These are phyloP conservation scores for Epichloe hybrida DNA, from an alignment of 2,329 filamentous ascomycete species.

Conservation along the genomic window DNA sequence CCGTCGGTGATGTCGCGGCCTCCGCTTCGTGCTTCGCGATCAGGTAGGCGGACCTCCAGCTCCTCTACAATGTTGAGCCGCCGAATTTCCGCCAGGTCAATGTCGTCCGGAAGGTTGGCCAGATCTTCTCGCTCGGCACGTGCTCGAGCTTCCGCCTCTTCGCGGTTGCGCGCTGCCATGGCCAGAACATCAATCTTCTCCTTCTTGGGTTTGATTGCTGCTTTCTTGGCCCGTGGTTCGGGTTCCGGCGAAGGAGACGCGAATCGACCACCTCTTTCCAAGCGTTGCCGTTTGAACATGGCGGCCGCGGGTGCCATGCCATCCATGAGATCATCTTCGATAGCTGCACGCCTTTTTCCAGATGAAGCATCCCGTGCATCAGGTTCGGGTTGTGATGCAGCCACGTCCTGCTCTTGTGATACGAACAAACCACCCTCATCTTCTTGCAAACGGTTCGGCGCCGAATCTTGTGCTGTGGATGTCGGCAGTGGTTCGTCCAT, in stretches of 20 bases:
- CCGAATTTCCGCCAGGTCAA: constrained; percentile 61
- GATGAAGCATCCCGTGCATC: constrained; percentile 15
- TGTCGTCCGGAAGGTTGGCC: constrained; percentile 41
- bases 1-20: constrained; percentile 40
- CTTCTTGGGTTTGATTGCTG: constrained; percentile 29
- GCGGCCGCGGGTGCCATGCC: constrained; percentile 63
- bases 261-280: constrained; percentile 43
- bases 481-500: constrained; percentile 13
- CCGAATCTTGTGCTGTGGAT: not conserved
- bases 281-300: constrained; percentile 63
- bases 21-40: constrained; percentile 14
- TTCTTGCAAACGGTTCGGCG: constrained; percentile 6
- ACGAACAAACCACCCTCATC: constrained; percentile 41
- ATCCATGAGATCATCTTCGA: constrained; percentile 49
- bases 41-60: constrained; percentile 46
- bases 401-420: constrained; percentile 30
- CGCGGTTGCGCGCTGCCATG: constrained; percentile 43
- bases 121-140: constrained; percentile 39
- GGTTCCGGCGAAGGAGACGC: constrained; percentile 15
- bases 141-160: constrained; percentile 53
- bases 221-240: constrained; percentile 8
- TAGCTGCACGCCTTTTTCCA: constrained; percentile 33
- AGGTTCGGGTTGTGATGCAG: constrained; percentile 11
- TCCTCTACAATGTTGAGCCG: constrained; percentile 65
- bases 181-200: constrained; percentile 58